Evolutionary conservation across 2,329 filamentous ascomycete genomes (phyloP), one percentile per base, ranked within the genome.

Genomic region (Colletotrichum sp.): DNA sequence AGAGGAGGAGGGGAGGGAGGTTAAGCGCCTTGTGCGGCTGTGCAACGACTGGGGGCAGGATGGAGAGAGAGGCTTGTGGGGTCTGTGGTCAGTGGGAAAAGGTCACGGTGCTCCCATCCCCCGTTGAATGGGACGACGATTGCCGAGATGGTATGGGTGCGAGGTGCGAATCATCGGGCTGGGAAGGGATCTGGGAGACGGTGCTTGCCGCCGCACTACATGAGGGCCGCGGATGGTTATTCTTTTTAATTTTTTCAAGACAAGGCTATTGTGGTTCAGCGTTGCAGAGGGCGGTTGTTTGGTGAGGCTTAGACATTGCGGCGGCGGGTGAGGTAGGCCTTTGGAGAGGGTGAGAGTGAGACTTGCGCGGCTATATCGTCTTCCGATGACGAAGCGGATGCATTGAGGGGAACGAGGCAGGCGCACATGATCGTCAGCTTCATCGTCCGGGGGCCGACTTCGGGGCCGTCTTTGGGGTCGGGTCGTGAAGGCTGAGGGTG

Each of bases 11-110:
- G 3, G 39, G 30, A 30, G 25, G 32, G 16, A 9, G 22, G 36
- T 60, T 65, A 75, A 75, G 74, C 74, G 74, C 74, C 52, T 30
- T 27, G 74, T 75, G 74, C 70, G 74, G 74, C 74, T 73, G 74
- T 75, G 74, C 74, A 75, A 68, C 15, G n/a, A 4, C 22, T 10
- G 22, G 58, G 58, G 58, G 2, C 16, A 8, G 30, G 13, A 13
- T 7, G 4, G 6, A 5, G 30, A 61, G 25, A 28, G 27, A 52
- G 43, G 43, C 12, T 52, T 22, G 43, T 15, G 18, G 39, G 22
- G 27, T 58, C 28, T 58, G 25, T 58, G 55, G 25, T 1, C 0
- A 8, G 13, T 58, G 0, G 25, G 12, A 58, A 43, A 18, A 9
- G 16, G 36, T 18, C 16, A 43, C 36, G 13, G 55, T 30, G 55